Conservation (phyloP, 2,329 filamentous ascomycete genomes). For the Chrysoporthe puriensis region DNA sequence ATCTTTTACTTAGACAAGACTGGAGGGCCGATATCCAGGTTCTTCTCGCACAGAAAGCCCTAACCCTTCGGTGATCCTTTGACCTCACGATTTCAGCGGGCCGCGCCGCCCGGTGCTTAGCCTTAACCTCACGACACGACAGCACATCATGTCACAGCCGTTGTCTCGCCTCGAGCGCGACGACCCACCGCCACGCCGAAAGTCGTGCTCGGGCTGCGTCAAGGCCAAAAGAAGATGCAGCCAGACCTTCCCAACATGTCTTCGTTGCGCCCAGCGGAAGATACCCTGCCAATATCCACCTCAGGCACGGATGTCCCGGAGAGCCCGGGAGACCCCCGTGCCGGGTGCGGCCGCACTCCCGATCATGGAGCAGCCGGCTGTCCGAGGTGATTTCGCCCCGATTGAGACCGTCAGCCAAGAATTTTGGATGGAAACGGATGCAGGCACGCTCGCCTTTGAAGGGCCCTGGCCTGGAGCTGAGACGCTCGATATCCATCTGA, state of each 20-base stretch:
- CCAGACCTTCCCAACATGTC: constrained; percentile 53
- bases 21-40: neutral
- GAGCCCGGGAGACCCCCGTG: neutral
- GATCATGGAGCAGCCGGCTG: neutral
- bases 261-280: constrained; percentile 53
- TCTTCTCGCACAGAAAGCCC: neutral
- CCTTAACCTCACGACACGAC: constrained; percentile 10
- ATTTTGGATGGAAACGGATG: neutral
- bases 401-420: neutral
- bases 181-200: constrained; percentile 54
- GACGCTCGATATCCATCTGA: neutral
- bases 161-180: constrained; percentile 40
- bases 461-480: neutral
- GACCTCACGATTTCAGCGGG: neutral
- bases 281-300: constrained; percentile 52
- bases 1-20: neutral
- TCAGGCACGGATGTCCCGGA: constrained; percentile 32
- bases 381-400: neutral
- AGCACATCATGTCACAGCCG: constrained; percentile 27
- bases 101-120: neutral
- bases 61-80: neutral
- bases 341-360: neutral
- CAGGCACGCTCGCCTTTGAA: neutral
- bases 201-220: constrained; percentile 60
- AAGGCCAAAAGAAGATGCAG: constrained; percentile 62